Conservation (phyloP, 441 rosid species). For the Pelargonium fulgidum region DNA sequence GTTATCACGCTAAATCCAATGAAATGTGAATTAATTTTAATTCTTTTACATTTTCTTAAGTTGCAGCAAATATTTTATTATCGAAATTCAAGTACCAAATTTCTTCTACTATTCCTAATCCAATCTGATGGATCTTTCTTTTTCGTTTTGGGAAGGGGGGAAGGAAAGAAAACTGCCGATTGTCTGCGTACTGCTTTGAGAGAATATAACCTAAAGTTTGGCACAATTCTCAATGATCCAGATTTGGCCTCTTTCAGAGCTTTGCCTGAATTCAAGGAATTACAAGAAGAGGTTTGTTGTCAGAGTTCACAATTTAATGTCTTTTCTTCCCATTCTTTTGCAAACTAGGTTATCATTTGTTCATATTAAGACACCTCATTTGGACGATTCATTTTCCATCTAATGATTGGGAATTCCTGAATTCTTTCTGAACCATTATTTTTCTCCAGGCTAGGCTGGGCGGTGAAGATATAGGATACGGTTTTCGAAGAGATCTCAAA, state of each 20-base stretch:
- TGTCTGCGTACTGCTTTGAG: constrained; percentile 73
- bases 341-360: background rate
- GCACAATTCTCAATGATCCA: constrained; percentile 88
- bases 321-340: background rate
- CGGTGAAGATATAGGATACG: constrained; percentile 84
- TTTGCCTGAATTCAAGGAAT: constrained; percentile 85
- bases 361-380: background rate
- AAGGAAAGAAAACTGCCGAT: constrained; percentile 79
- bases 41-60: too few species aligned
- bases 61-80: too few species aligned
- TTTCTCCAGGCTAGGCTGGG: constrained; percentile 75
- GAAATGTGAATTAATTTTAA: too few species aligned
- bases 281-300: constrained; percentile 77
- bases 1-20: background rate
- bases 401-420: constrained; percentile 10
- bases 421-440: constrained; percentile 18
- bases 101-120: background rate
- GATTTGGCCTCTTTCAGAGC: constrained; percentile 91
- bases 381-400: too few species aligned
- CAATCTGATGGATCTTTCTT: constrained; percentile 15
- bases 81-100: too few species aligned
- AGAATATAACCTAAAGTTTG: constrained; percentile 80
- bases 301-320: constrained; percentile 9
- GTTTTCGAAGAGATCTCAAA: constrained; percentile 86
- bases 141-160: constrained; percentile 48